These are phyloP conservation scores for Linum lewisii DNA, from an alignment of 345 rosid species.

Conservation along the genomic window DNA sequence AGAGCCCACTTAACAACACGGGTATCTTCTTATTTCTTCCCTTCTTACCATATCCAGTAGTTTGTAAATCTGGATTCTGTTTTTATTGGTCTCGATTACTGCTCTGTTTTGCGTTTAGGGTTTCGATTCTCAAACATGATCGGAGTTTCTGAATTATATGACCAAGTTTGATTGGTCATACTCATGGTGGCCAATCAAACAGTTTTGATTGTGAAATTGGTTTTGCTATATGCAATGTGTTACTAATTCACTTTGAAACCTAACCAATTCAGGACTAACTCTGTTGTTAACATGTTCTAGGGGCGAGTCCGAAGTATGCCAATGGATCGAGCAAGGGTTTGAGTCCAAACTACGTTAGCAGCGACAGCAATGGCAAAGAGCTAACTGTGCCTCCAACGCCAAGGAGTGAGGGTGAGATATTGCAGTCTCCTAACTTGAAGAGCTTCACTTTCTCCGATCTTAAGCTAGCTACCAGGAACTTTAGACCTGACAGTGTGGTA, in stretches of 20 bases:
- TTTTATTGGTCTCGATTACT: neutral
- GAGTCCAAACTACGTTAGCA: neutral
- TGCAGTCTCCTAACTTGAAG: slow-evolving; percentile 61
- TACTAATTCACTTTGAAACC: neutral
- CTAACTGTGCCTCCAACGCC: slow-evolving; percentile 68
- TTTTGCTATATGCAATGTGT: too few relatives aligned
- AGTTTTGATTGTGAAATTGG: too few relatives aligned
- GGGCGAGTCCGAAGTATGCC: slow-evolving; percentile 36
- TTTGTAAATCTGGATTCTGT: neutral
- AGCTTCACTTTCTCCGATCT: slow-evolving; percentile 64
- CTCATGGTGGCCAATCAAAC: too few relatives aligned
- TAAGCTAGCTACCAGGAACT: slow-evolving; percentile 68
- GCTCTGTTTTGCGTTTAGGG: too few relatives aligned
- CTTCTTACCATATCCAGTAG: neutral
- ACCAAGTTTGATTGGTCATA: too few relatives aligned
- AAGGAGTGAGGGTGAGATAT: slow-evolving; percentile 81
- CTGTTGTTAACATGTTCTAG: slow-evolving; percentile 17
- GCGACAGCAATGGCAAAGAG: slow-evolving; percentile 33
- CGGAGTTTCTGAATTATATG: too few relatives aligned
- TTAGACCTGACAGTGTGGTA: slow-evolving; percentile 84
- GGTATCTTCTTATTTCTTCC: slow-evolving; percentile 27
- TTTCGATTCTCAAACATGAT: too few relatives aligned
- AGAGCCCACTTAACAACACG: slow-evolving; percentile 57
- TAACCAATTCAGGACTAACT: neutral
- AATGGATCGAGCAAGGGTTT: slow-evolving; percentile 9